phyloP scores from a whole-genome alignment of 2,329 filamentous ascomycete species.

The Hymenoscyphus fraxineus region DNA sequence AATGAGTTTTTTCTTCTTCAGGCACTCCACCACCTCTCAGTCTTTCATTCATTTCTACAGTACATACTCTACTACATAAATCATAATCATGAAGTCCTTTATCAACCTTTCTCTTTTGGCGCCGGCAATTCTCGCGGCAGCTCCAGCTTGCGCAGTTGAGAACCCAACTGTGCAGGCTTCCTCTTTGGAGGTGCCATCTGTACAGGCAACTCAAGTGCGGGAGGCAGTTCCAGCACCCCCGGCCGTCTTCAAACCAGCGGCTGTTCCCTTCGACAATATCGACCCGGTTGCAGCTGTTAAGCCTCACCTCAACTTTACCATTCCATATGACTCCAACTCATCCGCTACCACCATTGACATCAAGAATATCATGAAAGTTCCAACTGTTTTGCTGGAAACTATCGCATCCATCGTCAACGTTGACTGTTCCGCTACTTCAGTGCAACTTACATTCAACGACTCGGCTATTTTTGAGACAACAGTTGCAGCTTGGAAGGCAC shows the following conservation, averaged over 20 bases:
- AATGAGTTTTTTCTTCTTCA: background rate
- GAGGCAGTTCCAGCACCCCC: background rate
- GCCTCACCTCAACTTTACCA: constrained; percentile 18
- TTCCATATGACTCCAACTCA: constrained; percentile 21
- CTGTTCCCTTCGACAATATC: constrained; percentile 16
- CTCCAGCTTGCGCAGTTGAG: constrained; percentile 12
- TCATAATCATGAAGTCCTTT: constrained; percentile 17
- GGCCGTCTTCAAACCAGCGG: constrained; percentile 17
- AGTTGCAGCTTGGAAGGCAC: constrained; percentile 27
- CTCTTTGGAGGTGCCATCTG: background rate
- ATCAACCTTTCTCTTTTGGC: constrained; percentile 12
- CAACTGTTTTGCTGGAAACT: constrained; percentile 35
- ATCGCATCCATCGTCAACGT: constrained; percentile 33
- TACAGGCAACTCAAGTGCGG: background rate
- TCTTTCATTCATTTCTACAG: background rate
- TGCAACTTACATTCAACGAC: constrained; percentile 30
- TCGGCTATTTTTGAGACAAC: constrained; percentile 27
- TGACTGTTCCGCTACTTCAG: constrained; percentile 29
- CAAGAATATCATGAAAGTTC: constrained; percentile 31
- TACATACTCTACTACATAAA: background rate
- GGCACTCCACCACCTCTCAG: constrained; percentile 8
- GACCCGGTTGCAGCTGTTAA: constrained; percentile 12
- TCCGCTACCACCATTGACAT: constrained; percentile 22
- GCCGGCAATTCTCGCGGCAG: constrained; percentile 11
- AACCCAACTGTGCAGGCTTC: background rate